A percentile compares a stretch with the other conserved stretches of the same genome.
Evolutionary conservation across 371 early-diverging fungal species (phyloP).

Genomic region (Saksenaea oblongispora): DNA sequence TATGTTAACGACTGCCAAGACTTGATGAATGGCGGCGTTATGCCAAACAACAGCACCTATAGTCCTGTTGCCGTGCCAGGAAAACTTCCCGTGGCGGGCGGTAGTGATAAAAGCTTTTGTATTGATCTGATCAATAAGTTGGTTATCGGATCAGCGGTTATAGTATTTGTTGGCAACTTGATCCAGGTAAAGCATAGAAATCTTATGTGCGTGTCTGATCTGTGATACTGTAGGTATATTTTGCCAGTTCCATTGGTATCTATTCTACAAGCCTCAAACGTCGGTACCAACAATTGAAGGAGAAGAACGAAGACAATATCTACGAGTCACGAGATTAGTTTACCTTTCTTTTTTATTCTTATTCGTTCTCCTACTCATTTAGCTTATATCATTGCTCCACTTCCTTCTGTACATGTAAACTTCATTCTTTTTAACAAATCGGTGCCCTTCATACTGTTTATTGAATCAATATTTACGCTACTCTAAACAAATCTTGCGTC

Average conservation of each 20-base stretch:
- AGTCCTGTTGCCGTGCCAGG: conserved; percentile 27
- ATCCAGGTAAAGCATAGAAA: conserved; percentile 29
- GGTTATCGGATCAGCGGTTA: conserved; percentile 32
- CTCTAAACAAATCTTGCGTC: no score
- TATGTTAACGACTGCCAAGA: conserved; percentile 41
- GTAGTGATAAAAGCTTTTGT: conserved; percentile 35
- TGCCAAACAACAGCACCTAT: conserved; percentile 16
- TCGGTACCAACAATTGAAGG: conserved; percentile 13
- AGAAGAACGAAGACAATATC: background rate
- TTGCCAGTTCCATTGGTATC: conserved; percentile 18
- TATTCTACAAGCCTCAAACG: conserved; percentile 19
- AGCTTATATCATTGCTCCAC: background rate
- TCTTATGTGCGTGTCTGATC: background rate
- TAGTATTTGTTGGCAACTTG: conserved; percentile 31
- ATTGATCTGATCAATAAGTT: conserved; percentile 20
- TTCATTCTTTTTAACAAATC: no score
- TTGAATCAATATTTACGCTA: no score
- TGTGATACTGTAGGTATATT: conserved; percentile 8
- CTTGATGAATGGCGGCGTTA: conserved; percentile 15
- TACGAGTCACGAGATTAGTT: background rate
- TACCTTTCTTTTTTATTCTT: no score
- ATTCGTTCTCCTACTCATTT: background rate
- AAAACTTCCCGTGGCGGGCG: conserved; percentile 31
- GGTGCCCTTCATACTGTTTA: no score
- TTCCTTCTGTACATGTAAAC: background rate